phyloP scores from a whole-genome alignment of 768 basidiomycete genomes.

The Pleurotus pulmonarius region DNA sequence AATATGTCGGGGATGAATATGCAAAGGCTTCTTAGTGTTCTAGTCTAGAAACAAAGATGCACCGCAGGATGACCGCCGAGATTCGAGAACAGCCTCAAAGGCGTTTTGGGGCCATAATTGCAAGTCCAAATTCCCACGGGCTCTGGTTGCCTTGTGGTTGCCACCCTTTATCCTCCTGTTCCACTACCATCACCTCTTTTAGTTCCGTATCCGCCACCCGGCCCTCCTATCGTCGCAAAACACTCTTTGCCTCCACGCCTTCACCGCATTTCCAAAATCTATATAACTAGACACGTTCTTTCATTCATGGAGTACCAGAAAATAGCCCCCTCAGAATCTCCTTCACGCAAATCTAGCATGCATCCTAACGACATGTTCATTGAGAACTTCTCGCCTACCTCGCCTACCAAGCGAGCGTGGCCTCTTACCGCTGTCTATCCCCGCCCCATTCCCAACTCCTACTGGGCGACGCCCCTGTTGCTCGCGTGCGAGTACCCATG shows the following conservation, averaged over 20 bases:
- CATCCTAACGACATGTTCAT: neutral
- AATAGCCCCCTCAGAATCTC: neutral
- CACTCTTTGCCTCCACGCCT: neutral
- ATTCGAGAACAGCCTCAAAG: no score
- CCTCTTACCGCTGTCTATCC: conserved; percentile 21
- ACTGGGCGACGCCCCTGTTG: conserved; percentile 73
- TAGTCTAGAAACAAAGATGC: no score
- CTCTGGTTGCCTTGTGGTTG: neutral
- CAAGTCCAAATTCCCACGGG: neutral
- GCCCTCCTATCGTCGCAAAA: conserved; percentile 1
- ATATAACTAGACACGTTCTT: neutral
- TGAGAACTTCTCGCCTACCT: neutral
- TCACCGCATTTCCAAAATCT: neutral
- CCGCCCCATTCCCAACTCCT: conserved; percentile 79
- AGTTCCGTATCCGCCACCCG: conserved; percentile 4
- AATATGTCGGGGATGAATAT: no score
- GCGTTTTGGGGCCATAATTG: no score
- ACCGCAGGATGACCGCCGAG: no score
- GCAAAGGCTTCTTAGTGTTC: no score
- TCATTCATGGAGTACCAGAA: neutral
- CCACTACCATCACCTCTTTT: conserved; percentile 1
- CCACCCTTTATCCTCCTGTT: neutral
- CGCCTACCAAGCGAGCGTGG: conserved; percentile 14
- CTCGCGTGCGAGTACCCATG: conserved; percentile 84
- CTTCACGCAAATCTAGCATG: neutral